phyloP scores from a whole-genome alignment of 805 yeast genomes.

The Limtongia smithiae region DNA sequence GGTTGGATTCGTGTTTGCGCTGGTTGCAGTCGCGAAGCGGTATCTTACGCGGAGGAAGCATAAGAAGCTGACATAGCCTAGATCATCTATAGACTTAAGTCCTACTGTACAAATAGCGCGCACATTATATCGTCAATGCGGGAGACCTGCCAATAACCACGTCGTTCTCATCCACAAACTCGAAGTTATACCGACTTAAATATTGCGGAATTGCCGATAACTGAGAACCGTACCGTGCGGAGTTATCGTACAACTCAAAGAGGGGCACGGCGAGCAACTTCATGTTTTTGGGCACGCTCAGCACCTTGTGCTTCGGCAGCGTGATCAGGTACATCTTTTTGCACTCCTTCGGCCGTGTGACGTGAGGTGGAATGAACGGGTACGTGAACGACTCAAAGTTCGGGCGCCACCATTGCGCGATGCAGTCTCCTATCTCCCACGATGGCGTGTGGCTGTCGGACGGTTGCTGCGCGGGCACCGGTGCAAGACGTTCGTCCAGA shows the following conservation, averaged over 20 bases:
- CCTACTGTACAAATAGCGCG: neutral
- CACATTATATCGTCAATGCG: constrained; percentile 7
- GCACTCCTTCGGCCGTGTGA: constrained; percentile 38
- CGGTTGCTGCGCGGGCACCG: constrained; percentile 20
- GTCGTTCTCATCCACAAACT: constrained; percentile 34
- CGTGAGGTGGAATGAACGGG: constrained; percentile 39
- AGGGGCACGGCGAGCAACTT: constrained; percentile 37
- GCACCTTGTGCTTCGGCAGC: constrained; percentile 32
- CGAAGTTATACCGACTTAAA: constrained; percentile 38
- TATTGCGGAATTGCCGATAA: constrained; percentile 39
- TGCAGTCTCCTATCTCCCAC: constrained; percentile 37
- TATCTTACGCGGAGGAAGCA: neutral
- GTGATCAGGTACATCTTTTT: constrained; percentile 36
- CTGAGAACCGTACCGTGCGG: constrained; percentile 36
- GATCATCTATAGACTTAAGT: neutral
- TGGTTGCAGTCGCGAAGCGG: neutral
- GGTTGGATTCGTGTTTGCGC: constrained; percentile 33
- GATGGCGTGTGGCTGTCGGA: constrained; percentile 27
- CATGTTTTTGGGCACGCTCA: constrained; percentile 36
- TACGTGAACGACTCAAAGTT: constrained; percentile 36
- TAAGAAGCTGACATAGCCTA: neutral
- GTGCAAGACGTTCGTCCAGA: constrained; percentile 30
- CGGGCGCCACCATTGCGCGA: constrained; percentile 40
- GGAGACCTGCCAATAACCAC: constrained; percentile 30
- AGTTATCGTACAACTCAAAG: constrained; percentile 37